Evolutionary conservation across 495 filamentous ascomycete genomes (phyloP).

Genomic region (Cercophora newfieldiana): DNA sequence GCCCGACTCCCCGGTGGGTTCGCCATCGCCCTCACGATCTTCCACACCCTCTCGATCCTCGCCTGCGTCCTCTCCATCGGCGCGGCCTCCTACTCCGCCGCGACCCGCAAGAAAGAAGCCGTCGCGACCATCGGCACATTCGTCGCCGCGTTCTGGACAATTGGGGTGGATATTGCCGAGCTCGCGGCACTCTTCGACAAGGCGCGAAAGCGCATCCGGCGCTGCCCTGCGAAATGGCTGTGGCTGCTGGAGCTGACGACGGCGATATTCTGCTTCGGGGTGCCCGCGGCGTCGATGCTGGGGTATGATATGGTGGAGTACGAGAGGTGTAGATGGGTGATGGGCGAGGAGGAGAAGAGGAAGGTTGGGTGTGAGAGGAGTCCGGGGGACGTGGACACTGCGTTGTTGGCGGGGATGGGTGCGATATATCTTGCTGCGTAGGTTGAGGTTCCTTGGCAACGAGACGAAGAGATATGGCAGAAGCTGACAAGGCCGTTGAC

Average conservation of each 20-base stretch:
- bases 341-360: neutral
- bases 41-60: constrained; percentile 4
- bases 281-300: neutral
- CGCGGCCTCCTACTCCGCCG: neutral
- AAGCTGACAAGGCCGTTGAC: neutral
- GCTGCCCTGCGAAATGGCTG: neutral
- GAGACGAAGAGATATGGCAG: too few relatives aligned
- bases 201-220: neutral
- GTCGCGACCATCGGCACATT: constrained; percentile 5
- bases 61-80: constrained; percentile 1
- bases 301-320: constrained; percentile 1
- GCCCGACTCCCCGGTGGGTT: neutral
- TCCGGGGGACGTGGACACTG: neutral
- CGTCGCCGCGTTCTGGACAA: constrained; percentile 3
- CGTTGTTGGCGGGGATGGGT: neutral
- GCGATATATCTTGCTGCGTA: constrained; percentile 6
- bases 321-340: constrained; percentile 6
- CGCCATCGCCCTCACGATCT: neutral
- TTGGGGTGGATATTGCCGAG: constrained; percentile 3
- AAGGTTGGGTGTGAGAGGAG: neutral
- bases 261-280: neutral
- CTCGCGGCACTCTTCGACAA: neutral
- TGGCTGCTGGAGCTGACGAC: neutral
- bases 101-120: neutral
- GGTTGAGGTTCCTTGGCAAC: neutral